phyloP scores from a whole-genome alignment of 2,329 filamentous ascomycete genomes.

The Phoma sp. region DNA sequence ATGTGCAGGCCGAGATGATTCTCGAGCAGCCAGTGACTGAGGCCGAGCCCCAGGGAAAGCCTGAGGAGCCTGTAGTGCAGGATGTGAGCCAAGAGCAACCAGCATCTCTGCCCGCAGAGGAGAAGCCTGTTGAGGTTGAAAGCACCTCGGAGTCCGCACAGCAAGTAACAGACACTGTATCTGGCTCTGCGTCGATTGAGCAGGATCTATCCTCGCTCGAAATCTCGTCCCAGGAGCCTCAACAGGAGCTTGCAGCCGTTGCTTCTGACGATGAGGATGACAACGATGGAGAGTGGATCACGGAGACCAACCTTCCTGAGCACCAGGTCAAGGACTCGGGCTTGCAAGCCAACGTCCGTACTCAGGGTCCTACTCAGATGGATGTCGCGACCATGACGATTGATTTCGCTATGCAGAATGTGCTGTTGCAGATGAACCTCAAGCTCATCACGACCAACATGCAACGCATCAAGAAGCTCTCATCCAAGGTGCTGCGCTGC shows the following conservation, averaged over 20 bases:
- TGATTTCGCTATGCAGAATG: conserved; percentile 98
- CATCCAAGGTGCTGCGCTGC: conserved; percentile 89
- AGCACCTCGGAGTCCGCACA: conserved; percentile 6
- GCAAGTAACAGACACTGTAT: not conserved
- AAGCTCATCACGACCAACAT: conserved; percentile 82
- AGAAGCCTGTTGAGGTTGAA: conserved; percentile 13
- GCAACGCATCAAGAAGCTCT: conserved; percentile 80
- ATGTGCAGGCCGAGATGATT: not conserved
- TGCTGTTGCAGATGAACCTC: conserved; percentile 91
- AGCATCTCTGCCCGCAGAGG: conserved; percentile 4
- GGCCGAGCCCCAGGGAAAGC: conserved; percentile 16
- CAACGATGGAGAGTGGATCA: conserved; percentile 82
- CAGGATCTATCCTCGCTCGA: conserved; percentile 30
- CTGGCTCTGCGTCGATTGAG: conserved; percentile 15
- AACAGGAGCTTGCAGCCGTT: conserved; percentile 26
- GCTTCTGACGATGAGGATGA: conserved; percentile 45
- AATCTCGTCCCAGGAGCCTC: conserved; percentile 14
- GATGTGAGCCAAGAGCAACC: conserved; percentile 8
- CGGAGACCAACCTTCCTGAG: conserved; percentile 86
- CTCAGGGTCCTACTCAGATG: conserved; percentile 64
- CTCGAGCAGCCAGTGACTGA: conserved; percentile 12
- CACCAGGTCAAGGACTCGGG: conserved; percentile 72
- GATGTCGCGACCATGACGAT: conserved; percentile 92
- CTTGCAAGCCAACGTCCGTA: conserved; percentile 50
- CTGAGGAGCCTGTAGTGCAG: conserved; percentile 15